A percentile compares a stretch with the other conserved stretches of the same genome.
These are phyloP conservation scores for Solanum medicagineum DNA, from an alignment of 257 asterid genomes.

Conservation along the genomic window DNA sequence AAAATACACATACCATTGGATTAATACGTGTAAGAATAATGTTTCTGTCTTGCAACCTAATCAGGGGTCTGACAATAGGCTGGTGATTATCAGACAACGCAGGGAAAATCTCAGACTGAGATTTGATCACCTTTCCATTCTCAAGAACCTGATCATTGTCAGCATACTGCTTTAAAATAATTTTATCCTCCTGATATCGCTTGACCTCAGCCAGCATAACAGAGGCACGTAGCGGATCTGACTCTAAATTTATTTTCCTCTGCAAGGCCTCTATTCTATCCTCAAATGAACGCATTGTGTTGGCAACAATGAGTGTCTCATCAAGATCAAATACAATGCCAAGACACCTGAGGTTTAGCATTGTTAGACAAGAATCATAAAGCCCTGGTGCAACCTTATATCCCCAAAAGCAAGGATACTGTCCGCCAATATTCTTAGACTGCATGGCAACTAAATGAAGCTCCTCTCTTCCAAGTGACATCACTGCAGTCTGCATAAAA, in stretches of 20 bases:
- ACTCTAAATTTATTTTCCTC: conserved; percentile 57
- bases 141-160: conserved; percentile 86
- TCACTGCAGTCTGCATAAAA: conserved; percentile 61
- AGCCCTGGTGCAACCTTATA: conserved; percentile 58
- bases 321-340: conserved; percentile 97
- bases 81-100: conserved; percentile 75
- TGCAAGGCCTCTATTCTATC: conserved; percentile 82
- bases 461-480: conserved; percentile 59
- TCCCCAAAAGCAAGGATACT: conserved; percentile 83
- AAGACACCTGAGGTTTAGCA: conserved; percentile 93
- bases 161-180: conserved; percentile 86
- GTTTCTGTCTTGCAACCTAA: conserved; percentile 77
- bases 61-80: conserved; percentile 81
- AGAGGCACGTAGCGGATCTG: conserved; percentile 74
- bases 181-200: conserved; percentile 84
- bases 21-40: conserved; percentile 89
- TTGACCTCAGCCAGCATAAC: conserved; percentile 79
- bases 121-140: conserved; percentile 68
- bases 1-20: conserved; percentile 44
- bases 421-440: conserved; percentile 57
- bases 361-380: conserved; percentile 71
- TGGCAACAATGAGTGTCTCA: conserved; percentile 94
- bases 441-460: conserved; percentile 94
- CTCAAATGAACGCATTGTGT: conserved; percentile 95
- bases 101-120: conserved; percentile 80